Base-by-base conservation (phyloP, 139 green algal genomes). In the Pleodorina starrii region DNA sequence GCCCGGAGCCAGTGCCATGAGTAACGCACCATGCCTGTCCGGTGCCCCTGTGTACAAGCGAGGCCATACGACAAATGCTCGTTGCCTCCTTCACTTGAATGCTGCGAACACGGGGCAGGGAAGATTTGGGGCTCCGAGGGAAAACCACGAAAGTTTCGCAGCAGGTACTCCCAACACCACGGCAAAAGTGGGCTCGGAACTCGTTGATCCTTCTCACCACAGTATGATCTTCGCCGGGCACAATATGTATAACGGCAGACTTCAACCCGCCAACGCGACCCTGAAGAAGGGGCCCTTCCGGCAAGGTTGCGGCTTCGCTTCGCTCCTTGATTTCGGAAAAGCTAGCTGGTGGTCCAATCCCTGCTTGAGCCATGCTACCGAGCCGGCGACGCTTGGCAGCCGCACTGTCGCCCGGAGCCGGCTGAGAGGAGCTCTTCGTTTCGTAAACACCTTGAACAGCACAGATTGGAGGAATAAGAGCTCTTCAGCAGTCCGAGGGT, bases 71-170 rank as follows among this genome's bases (percentile, higher is more conserved):
- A 68, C 2, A 79, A 27, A 44, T 69, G 63, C 32, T 88, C 82
- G 11, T 88, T 88, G 17, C 82, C 82, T 9, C 82, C 82, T 79
- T 88, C 82, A 74, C 82, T 88, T 29, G 82, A 88, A 36, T 88
- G 82, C 82, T 88, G 66, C 66, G 32, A 10, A 59, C 32, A 77
- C 35, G 69, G n/a, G n/a, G 35, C 25, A 35, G 63, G 29, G 63
- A 73, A 73, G 63, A 73, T 73, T 73, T 38, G 27, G 27, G 63
- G 16, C 63, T 66, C 63, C 32, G 35, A 38, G 63, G n/a, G n/a
- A 73, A 40, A 73, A 73, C 63, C 63, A 38, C 11, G 63, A 73
- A 3, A n/a, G n/a, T 23, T 38, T 38, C 63, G 19, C 63, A 11
- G 19, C 63, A 73, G 63, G 63, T 73, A 11, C 63, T 16, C 32